Evolutionary conservation across 768 basidiomycete species (phyloP), one percentile per base, ranked within the genome.

Genomic region (Macrolepiota fuliginosa): DNA sequence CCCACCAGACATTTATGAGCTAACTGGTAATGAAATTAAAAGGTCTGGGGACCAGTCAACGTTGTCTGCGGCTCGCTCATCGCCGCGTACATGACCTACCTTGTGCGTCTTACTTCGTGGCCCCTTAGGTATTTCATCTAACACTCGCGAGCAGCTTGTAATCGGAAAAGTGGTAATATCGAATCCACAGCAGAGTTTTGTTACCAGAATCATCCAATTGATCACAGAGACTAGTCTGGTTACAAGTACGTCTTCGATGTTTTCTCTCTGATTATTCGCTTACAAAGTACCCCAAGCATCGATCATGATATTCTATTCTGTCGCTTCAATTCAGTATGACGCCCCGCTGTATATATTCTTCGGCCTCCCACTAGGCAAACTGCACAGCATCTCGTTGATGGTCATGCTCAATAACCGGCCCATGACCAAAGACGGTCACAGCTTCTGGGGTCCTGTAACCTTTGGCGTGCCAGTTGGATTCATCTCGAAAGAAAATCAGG

Each of bases 351-450:
- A 47, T 3, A 47, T 35, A 42, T 29, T 57, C 29, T 29, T 45
- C n/a, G 56, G 56, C 19, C 29, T 57, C 13, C 19, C 46, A 0
- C 46, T 57, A 19, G 56, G 56, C 27, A 57, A 57, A 22, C 9
- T 57, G 32, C 47, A 57, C 7, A 57, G 56, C 19, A 36, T 32
- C 19, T 57, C 56, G n/a, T 35, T 57, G 56, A 57, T 57, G 56
- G 56, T 37, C 10, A 57, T 57, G 56, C n/a, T 57, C n/a, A 57
- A 57, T 12, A 24, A 24, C 45, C 56, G 56, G 11, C 45, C 47
- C 46, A 57, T 45, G 29, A 29, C 47, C 29, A 32, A 49, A 27
- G 19, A 40, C 11, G 17, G 42, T 10, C n/a, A 19, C 1, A 45
- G 17, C 19, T 15, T 45, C 42, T 17, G 42, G 7, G 42, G 10